Percentiles rank a stretch among this genome's conserved stretches.
These are phyloP conservation scores for Mycothermus thermophilus DNA, from an alignment of 495 filamentous ascomycete genomes.

Conservation along the genomic window DNA sequence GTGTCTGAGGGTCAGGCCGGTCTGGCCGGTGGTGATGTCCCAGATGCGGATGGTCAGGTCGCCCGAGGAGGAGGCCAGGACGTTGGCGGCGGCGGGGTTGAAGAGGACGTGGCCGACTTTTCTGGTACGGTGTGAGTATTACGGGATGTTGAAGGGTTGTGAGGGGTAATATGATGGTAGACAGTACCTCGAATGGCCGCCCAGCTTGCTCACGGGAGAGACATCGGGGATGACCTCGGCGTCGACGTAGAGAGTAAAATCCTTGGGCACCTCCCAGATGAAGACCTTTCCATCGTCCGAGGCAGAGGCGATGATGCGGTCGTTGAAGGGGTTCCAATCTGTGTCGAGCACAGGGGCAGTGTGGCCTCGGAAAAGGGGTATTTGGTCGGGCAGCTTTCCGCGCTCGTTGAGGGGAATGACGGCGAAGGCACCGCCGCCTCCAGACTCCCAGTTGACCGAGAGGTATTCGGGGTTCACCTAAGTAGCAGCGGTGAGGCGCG, in stretches of 20 bases:
- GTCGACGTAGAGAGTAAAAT: conserved; percentile 70
- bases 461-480: conserved; percentile 93
- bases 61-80: conserved; percentile 88
- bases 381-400: conserved; percentile 78
- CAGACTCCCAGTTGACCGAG: conserved; percentile 95
- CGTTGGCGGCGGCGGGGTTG: conserved; percentile 90
- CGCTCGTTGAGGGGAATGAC: conserved; percentile 84
- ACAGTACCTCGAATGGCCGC: conserved; percentile 51
- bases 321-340: conserved; percentile 96
- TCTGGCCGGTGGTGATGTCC: conserved; percentile 73
- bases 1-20: conserved; percentile 63
- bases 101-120: conserved; percentile 97
- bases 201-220: conserved; percentile 61
- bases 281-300: conserved; percentile 96
- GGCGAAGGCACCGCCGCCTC: conserved; percentile 92
- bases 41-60: conserved; percentile 92
- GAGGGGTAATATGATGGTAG: background rate
- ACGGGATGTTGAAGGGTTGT: no score
- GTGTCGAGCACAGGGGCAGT: conserved; percentile 93
- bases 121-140: conserved; percentile 30
- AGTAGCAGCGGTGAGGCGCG: conserved; percentile 8
- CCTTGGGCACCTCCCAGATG: conserved; percentile 87
- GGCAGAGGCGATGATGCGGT: conserved; percentile 78
- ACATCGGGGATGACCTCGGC: conserved; percentile 73
- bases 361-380: conserved; percentile 90